Evolutionary conservation across 164 flowering plant species (phyloP).

Genomic region (Litsea cubeba): DNA sequence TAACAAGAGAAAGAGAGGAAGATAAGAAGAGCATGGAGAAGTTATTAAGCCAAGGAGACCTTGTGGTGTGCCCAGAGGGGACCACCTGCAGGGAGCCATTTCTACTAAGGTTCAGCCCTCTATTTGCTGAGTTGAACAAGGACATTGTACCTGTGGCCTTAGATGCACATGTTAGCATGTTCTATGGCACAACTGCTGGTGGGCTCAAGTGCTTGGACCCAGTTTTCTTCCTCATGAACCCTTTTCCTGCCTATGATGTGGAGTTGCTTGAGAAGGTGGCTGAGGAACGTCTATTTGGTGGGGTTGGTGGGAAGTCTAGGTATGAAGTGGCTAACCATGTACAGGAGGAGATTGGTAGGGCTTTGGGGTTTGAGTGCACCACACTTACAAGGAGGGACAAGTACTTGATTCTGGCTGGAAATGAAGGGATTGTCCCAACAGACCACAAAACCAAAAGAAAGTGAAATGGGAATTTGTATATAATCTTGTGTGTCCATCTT

Average conservation of each 20-base stretch:
- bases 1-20: conserved; percentile 26
- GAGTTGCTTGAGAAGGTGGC: conserved; percentile 24
- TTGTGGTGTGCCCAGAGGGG: conserved; percentile 42
- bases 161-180: conserved; percentile 23
- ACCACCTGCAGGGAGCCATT: conserved; percentile 46
- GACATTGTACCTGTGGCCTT: conserved; percentile 38
- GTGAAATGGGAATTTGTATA: neutral
- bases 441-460: neutral
- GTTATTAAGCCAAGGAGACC: conserved; percentile 28
- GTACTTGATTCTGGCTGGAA: conserved; percentile 53
- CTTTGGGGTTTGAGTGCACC: conserved; percentile 58
- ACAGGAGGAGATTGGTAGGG: conserved; percentile 40
- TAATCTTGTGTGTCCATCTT: no score
- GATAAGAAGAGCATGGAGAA: conserved; percentile 27
- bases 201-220: conserved; percentile 40
- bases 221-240: conserved; percentile 36
- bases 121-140: conserved; percentile 35
- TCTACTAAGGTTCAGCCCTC: conserved; percentile 37
- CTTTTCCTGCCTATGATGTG: conserved; percentile 21
- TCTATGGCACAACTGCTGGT: conserved; percentile 36
- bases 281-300: conserved; percentile 4
- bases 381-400: conserved; percentile 61
- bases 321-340: conserved; percentile 55
- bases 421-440: conserved; percentile 34
- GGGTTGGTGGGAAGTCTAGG: conserved; percentile 30